Percentiles rank a stretch among this genome's conserved stretches.
These are phyloP conservation scores for Pilasporangium apinafurcum DNA, from an alignment of 352 stramenopile species.

Conservation along the genomic window DNA sequence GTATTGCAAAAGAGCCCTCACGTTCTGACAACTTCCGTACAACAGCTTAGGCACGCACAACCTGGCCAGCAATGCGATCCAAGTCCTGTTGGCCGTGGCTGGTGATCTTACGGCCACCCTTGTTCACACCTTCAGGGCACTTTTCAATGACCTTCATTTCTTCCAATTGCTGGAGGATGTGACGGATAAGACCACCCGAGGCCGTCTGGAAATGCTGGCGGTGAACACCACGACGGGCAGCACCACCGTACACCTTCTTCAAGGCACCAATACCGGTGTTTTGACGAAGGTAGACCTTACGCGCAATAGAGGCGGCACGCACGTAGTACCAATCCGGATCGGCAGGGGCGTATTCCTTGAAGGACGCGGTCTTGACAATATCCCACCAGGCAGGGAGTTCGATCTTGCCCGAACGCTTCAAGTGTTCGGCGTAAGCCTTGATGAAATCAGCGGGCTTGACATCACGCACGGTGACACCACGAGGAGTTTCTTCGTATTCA, in stretches of 20 bases:
- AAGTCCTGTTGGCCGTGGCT: conserved; percentile 98
- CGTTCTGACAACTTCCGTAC: conserved; percentile 14
- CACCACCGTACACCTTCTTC: conserved; percentile 97
- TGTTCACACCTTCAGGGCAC: conserved; percentile 85
- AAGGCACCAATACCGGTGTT: conserved; percentile 95
- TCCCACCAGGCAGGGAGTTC: conserved; percentile 97
- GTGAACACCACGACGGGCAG: conserved; percentile 87
- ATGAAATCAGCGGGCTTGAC: conserved; percentile 97
- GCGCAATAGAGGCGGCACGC: conserved; percentile 95
- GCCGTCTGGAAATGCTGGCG: conserved; percentile 96
- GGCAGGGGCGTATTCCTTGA: conserved; percentile 97
- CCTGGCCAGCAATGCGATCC: conserved; percentile 97
- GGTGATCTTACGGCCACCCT: conserved; percentile 93
- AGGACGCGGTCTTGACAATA: conserved; percentile 97
- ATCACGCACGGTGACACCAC: conserved; percentile 96
- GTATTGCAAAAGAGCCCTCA: conserved; percentile 60
- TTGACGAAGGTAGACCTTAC: conserved; percentile 98
- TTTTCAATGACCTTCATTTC: conserved; percentile 99
- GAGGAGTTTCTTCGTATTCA: conserved; percentile 75
- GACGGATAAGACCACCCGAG: conserved; percentile 94
- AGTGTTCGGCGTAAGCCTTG: conserved; percentile 97
- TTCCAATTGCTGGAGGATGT: conserved; percentile 97
- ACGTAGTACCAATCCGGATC: conserved; percentile 99
- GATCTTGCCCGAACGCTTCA: conserved; percentile 99
- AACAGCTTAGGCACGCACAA: conserved; percentile 80